phyloP scores from a whole-genome alignment of 1,284 basidiomycete genomes.

The Apiotrichum mycotoxinovorans region DNA sequence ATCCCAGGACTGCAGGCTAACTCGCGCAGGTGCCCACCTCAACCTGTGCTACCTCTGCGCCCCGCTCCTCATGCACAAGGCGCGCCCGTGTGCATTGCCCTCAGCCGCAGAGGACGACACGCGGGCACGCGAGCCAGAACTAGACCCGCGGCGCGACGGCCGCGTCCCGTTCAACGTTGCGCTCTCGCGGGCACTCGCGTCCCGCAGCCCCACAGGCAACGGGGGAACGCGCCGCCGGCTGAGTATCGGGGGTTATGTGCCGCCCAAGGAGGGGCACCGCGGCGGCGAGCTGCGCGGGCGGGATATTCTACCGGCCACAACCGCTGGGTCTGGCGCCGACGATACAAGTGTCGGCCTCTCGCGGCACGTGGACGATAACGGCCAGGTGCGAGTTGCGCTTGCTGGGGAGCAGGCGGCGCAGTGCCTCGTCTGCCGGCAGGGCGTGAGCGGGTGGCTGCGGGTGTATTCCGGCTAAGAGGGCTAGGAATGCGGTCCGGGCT shows the following conservation, averaged over 20 bases:
- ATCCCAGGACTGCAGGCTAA: too few relatives aligned
- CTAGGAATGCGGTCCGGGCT: too few relatives aligned
- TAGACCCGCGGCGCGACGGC: neutral
- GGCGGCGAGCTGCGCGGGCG: slow-evolving; percentile 27
- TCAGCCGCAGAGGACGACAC: neutral
- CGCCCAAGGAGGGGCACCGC: slow-evolving; percentile 13
- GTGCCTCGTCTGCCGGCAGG: slow-evolving; percentile 19
- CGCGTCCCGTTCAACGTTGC: slow-evolving; percentile 25
- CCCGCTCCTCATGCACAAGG: slow-evolving; percentile 28
- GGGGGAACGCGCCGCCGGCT: slow-evolving; percentile 19
- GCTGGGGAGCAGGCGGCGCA: neutral
- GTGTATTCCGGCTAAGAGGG: slow-evolving; percentile 9
- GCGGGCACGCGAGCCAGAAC: neutral
- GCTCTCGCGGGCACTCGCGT: slow-evolving; percentile 28
- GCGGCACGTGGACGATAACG: neutral
- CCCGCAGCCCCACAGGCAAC: neutral
- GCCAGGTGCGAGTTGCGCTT: neutral
- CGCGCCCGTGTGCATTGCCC: neutral
- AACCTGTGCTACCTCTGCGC: slow-evolving; percentile 42
- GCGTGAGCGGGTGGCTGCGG: slow-evolving; percentile 19
- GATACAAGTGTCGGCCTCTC: neutral
- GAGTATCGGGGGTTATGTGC: slow-evolving; percentile 29
- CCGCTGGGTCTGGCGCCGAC: neutral
- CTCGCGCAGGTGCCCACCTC: slow-evolving; percentile 22
- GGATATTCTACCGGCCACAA: slow-evolving; percentile 9